Evolutionary conservation across 1,284 basidiomycete genomes (phyloP).

Genomic region (Xerocomus nothofagi): DNA sequence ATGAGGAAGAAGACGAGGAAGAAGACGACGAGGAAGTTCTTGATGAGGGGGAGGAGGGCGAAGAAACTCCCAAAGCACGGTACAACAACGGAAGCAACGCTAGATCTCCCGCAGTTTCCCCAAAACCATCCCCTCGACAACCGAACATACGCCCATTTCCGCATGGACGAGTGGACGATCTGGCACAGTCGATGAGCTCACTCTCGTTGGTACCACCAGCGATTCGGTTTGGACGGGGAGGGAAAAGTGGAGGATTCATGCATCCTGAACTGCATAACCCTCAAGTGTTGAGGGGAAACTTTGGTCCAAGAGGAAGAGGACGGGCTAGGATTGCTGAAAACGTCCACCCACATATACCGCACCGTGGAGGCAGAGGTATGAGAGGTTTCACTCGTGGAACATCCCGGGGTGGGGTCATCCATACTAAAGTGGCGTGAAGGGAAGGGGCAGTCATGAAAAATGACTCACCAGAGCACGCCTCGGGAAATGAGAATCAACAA

Average conservation of each 20-base stretch:
- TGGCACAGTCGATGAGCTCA: slow-evolving; percentile 52
- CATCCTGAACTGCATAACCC: slow-evolving; percentile 37
- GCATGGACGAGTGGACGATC: slow-evolving; percentile 37
- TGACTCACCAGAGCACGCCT: background rate
- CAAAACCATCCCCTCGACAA: slow-evolving; percentile 21
- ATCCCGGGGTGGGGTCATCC: slow-evolving; percentile 11
- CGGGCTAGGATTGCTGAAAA: slow-evolving; percentile 29
- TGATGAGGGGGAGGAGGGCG: slow-evolving; percentile 26
- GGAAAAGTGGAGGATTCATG: slow-evolving; percentile 45
- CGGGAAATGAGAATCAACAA: background rate
- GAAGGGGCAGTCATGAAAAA: slow-evolving; percentile 10
- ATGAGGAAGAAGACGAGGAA: slow-evolving; percentile 24
- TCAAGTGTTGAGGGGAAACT: slow-evolving; percentile 30
- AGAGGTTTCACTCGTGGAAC: slow-evolving; percentile 21
- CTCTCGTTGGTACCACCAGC: slow-evolving; percentile 68
- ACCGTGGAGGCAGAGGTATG: slow-evolving; percentile 13
- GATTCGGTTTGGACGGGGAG: slow-evolving; percentile 71
- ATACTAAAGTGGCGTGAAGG: slow-evolving; percentile 7
- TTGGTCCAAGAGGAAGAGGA: slow-evolving; percentile 34
- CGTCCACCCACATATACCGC: slow-evolving; percentile 18
- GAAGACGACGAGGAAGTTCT: slow-evolving; percentile 29
- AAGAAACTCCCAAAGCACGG: slow-evolving; percentile 31
- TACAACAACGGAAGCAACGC: slow-evolving; percentile 15
- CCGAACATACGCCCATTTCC: slow-evolving; percentile 7
- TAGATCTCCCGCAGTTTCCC: slow-evolving; percentile 27